phyloP scores from a whole-genome alignment of 768 basidiomycete genomes.

The Russula lepida region DNA sequence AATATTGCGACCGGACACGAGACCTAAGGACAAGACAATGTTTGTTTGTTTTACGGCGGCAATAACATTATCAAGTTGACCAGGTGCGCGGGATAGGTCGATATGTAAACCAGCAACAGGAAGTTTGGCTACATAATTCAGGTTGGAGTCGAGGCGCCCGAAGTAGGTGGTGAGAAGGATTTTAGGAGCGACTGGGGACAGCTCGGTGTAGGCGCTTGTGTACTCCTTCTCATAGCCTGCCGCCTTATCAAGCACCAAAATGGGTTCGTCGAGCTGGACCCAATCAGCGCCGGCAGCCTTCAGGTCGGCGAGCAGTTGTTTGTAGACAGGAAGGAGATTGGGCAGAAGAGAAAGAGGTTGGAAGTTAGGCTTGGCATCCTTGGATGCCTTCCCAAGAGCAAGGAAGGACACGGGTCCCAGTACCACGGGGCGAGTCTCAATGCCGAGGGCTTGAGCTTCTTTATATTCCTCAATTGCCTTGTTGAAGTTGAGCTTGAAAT shows the following conservation, averaged over 20 bases:
- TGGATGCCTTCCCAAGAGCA: slow-evolving; percentile 81
- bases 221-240: slow-evolving; percentile 71
- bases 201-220: slow-evolving; percentile 68
- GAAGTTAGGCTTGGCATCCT: slow-evolving; percentile 77
- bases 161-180: slow-evolving; percentile 96
- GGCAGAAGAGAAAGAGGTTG: slow-evolving; percentile 85
- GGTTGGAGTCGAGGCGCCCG: slow-evolving; percentile 87
- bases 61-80: slow-evolving; percentile 76
- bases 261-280: slow-evolving; percentile 96
- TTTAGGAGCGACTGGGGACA: slow-evolving; percentile 77
- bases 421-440: slow-evolving; percentile 89
- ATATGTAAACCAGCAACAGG: slow-evolving; percentile 93
- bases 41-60: slow-evolving; percentile 75
- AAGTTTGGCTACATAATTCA: slow-evolving; percentile 83
- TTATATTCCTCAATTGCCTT: slow-evolving; percentile 90
- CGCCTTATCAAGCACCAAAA: slow-evolving; percentile 88
- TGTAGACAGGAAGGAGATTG: slow-evolving; percentile 87
- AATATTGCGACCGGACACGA: slow-evolving; percentile 98
- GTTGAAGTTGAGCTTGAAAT: slow-evolving; percentile 95
- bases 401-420: slow-evolving; percentile 96
- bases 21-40: slow-evolving; percentile 82
- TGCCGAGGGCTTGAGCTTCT: slow-evolving; percentile 86
- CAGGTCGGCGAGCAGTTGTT: slow-evolving; percentile 79
- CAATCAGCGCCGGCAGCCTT: slow-evolving; percentile 89
- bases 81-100: slow-evolving; percentile 89